Evolutionary conservation across 73 alveolate species (phyloP).

Genomic region (Chromera velia): DNA sequence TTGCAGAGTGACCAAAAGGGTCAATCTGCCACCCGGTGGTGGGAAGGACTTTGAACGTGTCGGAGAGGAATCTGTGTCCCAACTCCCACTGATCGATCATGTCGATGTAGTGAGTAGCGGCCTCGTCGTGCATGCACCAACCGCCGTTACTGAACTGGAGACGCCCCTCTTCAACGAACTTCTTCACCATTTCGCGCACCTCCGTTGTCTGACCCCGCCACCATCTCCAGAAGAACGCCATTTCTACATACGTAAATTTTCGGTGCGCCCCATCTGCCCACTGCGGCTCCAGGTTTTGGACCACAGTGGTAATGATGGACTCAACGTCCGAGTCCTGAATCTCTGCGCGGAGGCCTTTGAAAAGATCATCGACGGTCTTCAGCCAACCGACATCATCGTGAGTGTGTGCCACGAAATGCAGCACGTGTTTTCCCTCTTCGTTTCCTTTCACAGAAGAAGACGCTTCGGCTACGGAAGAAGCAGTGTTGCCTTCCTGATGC

Average conservation of each 20-base stretch:
- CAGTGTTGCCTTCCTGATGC: too few relatives aligned
- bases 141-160: conserved; percentile 84
- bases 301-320: conserved; percentile 49
- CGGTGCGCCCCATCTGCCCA: conserved; percentile 52
- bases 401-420: conserved; percentile 93
- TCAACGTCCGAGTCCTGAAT: neutral
- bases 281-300: conserved; percentile 26
- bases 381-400: conserved; percentile 99
- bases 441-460: too few relatives aligned
- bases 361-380: conserved; percentile 79
- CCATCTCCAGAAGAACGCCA: conserved; percentile 63
- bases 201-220: conserved; percentile 61
- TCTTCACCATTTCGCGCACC: conserved; percentile 46
- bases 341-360: neutral
- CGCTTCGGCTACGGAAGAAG: too few relatives aligned
- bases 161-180: conserved; percentile 55
- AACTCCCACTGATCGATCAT: conserved; percentile 73
- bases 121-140: conserved; percentile 94
- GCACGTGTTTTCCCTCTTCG: conserved; percentile 43
- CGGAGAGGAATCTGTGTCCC: conserved; percentile 76
- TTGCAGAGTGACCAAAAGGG: conserved; percentile 85
- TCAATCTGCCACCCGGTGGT: conserved; percentile 82
- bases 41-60: conserved; percentile 70
- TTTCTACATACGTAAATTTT: conserved; percentile 77
- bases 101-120: conserved; percentile 74